Percentiles rank a stretch among this genome's conserved stretches.
phyloP scores from a whole-genome alignment of 192 early-diverging fungal genomes.

The Allomyces macrogynus region DNA sequence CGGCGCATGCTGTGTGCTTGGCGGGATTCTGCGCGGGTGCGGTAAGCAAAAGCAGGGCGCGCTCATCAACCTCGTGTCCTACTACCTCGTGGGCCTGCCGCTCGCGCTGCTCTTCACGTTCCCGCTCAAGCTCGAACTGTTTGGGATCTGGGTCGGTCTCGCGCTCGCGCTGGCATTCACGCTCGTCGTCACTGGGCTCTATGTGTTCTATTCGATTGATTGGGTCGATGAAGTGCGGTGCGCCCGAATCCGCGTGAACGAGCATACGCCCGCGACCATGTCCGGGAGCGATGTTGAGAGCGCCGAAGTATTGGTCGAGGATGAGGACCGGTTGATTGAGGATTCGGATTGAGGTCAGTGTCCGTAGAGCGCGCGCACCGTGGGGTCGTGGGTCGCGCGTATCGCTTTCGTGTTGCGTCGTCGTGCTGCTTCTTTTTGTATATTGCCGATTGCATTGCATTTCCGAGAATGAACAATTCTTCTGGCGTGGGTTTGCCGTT shows the following conservation, averaged over 20 bases:
- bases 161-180: neutral
- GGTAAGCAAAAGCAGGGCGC: conserved; percentile 50
- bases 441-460: too few relatives aligned
- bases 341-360: neutral
- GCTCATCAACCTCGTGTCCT: conserved; percentile 30
- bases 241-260: neutral
- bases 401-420: too few relatives aligned
- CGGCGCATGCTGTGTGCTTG: conserved; percentile 24
- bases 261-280: neutral
- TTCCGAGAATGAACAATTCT: too few relatives aligned
- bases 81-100: conserved; percentile 50
- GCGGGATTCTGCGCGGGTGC: conserved; percentile 54
- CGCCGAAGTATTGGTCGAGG: neutral
- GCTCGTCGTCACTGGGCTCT: neutral
- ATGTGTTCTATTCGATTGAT: neutral
- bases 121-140: neutral
- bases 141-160: neutral
- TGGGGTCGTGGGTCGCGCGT: too few relatives aligned
- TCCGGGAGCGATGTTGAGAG: neutral
- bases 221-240: neutral
- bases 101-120: conserved; percentile 18
- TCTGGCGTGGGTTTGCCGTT: too few relatives aligned
- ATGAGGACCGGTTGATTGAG: neutral
- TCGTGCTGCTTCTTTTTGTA: too few relatives aligned
- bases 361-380: neutral